Percentiles rank a stretch among this genome's conserved stretches.
Conservation (phyloP, 768 basidiomycete genomes). For the Megacollybia marginata region DNA sequence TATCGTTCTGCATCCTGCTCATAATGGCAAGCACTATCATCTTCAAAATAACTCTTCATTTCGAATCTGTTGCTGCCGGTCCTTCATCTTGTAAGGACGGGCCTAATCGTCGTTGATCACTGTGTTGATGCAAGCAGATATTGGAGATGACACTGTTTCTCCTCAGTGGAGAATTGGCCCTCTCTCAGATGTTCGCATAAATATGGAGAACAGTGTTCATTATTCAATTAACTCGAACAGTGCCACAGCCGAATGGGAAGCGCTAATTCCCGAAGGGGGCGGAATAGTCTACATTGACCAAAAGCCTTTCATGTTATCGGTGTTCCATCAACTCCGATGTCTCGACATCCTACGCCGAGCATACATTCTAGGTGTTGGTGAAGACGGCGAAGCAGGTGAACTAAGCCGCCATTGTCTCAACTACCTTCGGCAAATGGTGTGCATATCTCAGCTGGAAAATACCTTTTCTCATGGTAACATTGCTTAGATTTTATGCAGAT, state of each 20-base stretch:
- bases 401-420: slow-evolving; percentile 28
- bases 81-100: too few relatives aligned
- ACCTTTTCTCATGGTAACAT: too few relatives aligned
- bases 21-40: too few relatives aligned
- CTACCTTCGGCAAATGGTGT: slow-evolving; percentile 29
- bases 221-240: neutral
- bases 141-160: too few relatives aligned
- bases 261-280: slow-evolving; percentile 10
- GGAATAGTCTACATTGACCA: slow-evolving; percentile 19
- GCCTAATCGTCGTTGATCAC: too few relatives aligned
- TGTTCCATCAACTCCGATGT: slow-evolving; percentile 35
- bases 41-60: too few relatives aligned
- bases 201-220: neutral
- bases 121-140: too few relatives aligned
- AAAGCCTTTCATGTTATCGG: slow-evolving; percentile 23
- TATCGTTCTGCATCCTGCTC: too few relatives aligned
- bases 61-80: too few relatives aligned
- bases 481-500: too few relatives aligned
- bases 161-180: neutral
- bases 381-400: neutral
- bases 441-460: too few relatives aligned
- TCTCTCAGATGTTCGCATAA: neutral
- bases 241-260: neutral
- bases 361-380: slow-evolving; percentile 8
- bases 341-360: slow-evolving; percentile 25